A percentile compares a stretch with the other conserved stretches of the same genome.
Evolutionary conservation across 305 asterid genomes (phyloP).

Genomic region (Euphrasia arctica): DNA sequence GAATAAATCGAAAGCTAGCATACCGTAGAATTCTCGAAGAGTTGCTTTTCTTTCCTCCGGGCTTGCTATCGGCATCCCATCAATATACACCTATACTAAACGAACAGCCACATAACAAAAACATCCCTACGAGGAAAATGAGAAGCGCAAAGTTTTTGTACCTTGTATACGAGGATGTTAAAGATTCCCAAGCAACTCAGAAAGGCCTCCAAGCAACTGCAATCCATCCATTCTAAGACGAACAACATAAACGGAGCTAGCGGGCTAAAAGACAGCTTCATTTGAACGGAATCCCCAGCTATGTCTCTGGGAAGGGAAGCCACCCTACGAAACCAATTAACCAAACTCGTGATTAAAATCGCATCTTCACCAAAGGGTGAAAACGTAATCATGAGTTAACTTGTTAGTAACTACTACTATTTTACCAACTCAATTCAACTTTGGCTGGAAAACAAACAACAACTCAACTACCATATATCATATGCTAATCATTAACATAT

Average conservation of each 20-base stretch:
- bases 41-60: constrained; percentile 58
- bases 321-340: constrained; percentile 36
- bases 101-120: neutral
- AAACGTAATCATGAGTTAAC: too few relatives aligned
- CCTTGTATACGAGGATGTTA: constrained; percentile 58
- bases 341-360: neutral
- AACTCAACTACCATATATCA: too few relatives aligned
- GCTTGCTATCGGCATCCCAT: constrained; percentile 46
- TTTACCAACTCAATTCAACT: too few relatives aligned
- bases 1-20: constrained; percentile 9
- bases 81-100: constrained; percentile 43
- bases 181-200: constrained; percentile 49
- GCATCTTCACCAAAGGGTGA: neutral
- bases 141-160: neutral
- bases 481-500: too few relatives aligned
- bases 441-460: too few relatives aligned
- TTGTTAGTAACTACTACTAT: too few relatives aligned
- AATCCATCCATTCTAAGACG: constrained; percentile 65
- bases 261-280: constrained; percentile 51
- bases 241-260: constrained; percentile 50
- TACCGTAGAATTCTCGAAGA: constrained; percentile 58
- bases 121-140: neutral
- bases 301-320: constrained; percentile 48
- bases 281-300: constrained; percentile 41
- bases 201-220: constrained; percentile 46